A percentile compares a stretch with the other conserved stretches of the same genome.
These are phyloP conservation scores for Rhizoclosmatium sp. DNA, from an alignment of 192 early-diverging fungal genomes.

Conservation along the genomic window DNA sequence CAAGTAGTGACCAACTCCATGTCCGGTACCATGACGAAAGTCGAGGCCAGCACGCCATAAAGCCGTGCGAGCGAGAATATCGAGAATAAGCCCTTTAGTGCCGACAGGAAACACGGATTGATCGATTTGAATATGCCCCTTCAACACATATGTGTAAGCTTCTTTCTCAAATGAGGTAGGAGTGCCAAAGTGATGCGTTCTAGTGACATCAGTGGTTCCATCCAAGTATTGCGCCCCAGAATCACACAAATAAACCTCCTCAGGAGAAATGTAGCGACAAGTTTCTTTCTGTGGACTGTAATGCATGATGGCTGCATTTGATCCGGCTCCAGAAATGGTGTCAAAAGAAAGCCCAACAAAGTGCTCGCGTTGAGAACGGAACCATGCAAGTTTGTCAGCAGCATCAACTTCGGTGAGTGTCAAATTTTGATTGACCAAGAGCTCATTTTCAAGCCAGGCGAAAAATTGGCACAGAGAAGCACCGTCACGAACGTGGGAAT, in stretches of 20 bases:
- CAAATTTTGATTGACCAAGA: slow-evolving; percentile 70
- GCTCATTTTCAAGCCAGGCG: slow-evolving; percentile 94
- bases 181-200: slow-evolving; percentile 89
- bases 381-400: slow-evolving; percentile 81
- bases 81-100: slow-evolving; percentile 80
- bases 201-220: slow-evolving; percentile 96
- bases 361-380: slow-evolving; percentile 75
- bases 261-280: slow-evolving; percentile 76
- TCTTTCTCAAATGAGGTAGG: slow-evolving; percentile 89
- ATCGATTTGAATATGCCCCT: slow-evolving; percentile 96
- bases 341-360: slow-evolving; percentile 95
- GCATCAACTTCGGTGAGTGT: slow-evolving; percentile 84
- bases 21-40: slow-evolving; percentile 97
- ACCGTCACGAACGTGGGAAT: slow-evolving; percentile 90
- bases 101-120: slow-evolving; percentile 86
- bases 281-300: slow-evolving; percentile 88
- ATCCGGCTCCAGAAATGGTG: slow-evolving; percentile 93
- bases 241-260: slow-evolving; percentile 91
- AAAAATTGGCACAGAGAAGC: slow-evolving; percentile 82
- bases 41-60: slow-evolving; percentile 95
- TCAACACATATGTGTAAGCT: slow-evolving; percentile 95
- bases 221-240: slow-evolving; percentile 96
- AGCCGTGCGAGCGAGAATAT: slow-evolving; percentile 83
- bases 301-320: slow-evolving; percentile 98
- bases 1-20: slow-evolving; percentile 95